Percentiles rank a stretch among this genome's conserved stretches.
Conservation (phyloP, 78 protist genomes). For the Dictyostelium capitatum region DNA sequence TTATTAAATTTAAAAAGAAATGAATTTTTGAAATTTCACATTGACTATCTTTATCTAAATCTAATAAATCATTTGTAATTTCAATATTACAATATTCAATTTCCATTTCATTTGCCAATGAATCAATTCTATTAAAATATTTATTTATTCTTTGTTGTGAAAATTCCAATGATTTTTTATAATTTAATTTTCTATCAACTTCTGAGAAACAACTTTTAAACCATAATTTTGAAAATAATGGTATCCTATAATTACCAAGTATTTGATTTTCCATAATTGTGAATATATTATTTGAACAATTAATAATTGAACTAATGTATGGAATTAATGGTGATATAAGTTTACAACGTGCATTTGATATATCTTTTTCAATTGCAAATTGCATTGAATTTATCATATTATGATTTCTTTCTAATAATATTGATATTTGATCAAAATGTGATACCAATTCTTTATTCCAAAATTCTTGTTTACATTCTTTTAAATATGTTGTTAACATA, state of each 20-base stretch:
- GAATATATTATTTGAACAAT: background rate
- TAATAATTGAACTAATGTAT: background rate
- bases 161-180: constrained; percentile 12
- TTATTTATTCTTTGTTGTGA: constrained; percentile 4
- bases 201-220: background rate
- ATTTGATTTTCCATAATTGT: constrained; percentile 38
- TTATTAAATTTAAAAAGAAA: constrained; percentile 8
- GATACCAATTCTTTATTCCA: constrained; percentile 14
- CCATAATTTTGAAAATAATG: background rate
- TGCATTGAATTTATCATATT: constrained; percentile 9
- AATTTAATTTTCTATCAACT: background rate
- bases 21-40: background rate
- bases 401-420: constrained; percentile 11
- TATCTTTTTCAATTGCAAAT: constrained; percentile 12
- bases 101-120: background rate
- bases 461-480: constrained; percentile 21
- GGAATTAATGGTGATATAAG: constrained; percentile 10
- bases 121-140: constrained; percentile 20
- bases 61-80: constrained; percentile 7
- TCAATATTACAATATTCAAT: background rate
- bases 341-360: background rate
- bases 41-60: background rate
- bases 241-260: background rate
- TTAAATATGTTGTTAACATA: constrained; percentile 14
- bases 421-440: background rate